These are phyloP conservation scores for Gentiana macrophylla DNA, from an alignment of 257 asterid species.

Conservation along the genomic window DNA sequence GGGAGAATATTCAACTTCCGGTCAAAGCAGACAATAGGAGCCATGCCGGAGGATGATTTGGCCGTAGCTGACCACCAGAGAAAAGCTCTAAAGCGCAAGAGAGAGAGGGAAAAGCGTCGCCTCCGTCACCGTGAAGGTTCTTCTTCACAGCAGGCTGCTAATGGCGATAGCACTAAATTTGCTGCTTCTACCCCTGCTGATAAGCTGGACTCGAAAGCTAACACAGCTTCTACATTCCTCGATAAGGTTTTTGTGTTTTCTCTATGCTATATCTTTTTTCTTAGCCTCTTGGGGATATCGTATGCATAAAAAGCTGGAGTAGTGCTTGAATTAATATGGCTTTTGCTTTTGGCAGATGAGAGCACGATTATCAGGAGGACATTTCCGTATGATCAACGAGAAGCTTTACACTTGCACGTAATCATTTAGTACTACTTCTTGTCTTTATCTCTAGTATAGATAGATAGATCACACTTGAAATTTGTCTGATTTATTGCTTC, in stretches of 20 bases:
- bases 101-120: slow-evolving; percentile 32
- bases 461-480: too few relatives aligned
- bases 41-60: slow-evolving; percentile 1
- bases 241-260: slow-evolving; percentile 38
- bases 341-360: slow-evolving; percentile 45
- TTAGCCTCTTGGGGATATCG: background rate
- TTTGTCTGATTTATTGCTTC: too few relatives aligned
- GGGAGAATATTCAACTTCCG: too few relatives aligned
- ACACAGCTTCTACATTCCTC: slow-evolving; percentile 43
- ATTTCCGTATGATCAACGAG: slow-evolving; percentile 91
- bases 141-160: slow-evolving; percentile 8
- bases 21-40: too few relatives aligned
- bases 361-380: slow-evolving; percentile 79
- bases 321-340: background rate
- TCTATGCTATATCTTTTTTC: background rate
- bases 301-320: background rate
- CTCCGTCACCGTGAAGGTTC: slow-evolving; percentile 7
- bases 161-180: slow-evolving; percentile 1
- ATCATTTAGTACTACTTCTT: background rate
- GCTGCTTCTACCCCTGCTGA: slow-evolving; percentile 9
- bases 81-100: slow-evolving; percentile 48
- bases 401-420: slow-evolving; percentile 95
- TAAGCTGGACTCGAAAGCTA: slow-evolving; percentile 31
- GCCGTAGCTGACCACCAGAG: slow-evolving; percentile 22
- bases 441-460: background rate